Evolutionary conservation across 1,284 basidiomycete genomes (phyloP).

Genomic region (Fistulinella staudtii): DNA sequence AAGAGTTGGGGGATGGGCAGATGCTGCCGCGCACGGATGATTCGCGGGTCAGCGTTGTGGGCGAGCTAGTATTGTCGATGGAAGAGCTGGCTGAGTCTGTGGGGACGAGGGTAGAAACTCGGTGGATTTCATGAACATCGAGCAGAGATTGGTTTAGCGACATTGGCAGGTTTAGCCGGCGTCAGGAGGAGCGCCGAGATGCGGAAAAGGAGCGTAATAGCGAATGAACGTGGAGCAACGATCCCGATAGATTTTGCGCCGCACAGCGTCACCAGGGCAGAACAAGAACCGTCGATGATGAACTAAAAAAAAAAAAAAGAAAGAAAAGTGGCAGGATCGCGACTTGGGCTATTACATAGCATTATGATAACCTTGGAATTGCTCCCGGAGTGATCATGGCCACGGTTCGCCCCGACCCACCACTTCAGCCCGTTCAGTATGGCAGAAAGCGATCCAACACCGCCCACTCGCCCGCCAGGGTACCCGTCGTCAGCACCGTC

Average conservation of each 20-base stretch:
- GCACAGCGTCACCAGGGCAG: slow-evolving; percentile 13
- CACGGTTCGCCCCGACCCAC: slow-evolving; percentile 58
- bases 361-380: not conserved
- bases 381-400: slow-evolving; percentile 41
- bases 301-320: slow-evolving; percentile 1
- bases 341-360: not conserved
- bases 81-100: slow-evolving; percentile 18
- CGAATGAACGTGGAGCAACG: slow-evolving; percentile 21
- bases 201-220: slow-evolving; percentile 24
- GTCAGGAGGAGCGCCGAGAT: not conserved
- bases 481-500: slow-evolving; percentile 25
- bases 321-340: slow-evolving; percentile 2
- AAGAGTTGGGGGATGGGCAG: slow-evolving; percentile 15
- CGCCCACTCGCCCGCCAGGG: slow-evolving; percentile 56
- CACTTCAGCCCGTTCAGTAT: slow-evolving; percentile 40
- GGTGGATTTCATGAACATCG: slow-evolving; percentile 18
- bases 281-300: not conserved
- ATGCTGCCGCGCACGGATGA: slow-evolving; percentile 8
- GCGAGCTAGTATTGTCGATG: slow-evolving; percentile 11
- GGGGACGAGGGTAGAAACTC: slow-evolving; percentile 7
- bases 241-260: slow-evolving; percentile 4
- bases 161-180: slow-evolving; percentile 10
- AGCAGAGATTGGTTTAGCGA: slow-evolving; percentile 5
- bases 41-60: slow-evolving; percentile 11
- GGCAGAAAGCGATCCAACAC: slow-evolving; percentile 69